Evolutionary conservation across 768 basidiomycete genomes (phyloP).

Genomic region (Naganishia friedmannii): DNA sequence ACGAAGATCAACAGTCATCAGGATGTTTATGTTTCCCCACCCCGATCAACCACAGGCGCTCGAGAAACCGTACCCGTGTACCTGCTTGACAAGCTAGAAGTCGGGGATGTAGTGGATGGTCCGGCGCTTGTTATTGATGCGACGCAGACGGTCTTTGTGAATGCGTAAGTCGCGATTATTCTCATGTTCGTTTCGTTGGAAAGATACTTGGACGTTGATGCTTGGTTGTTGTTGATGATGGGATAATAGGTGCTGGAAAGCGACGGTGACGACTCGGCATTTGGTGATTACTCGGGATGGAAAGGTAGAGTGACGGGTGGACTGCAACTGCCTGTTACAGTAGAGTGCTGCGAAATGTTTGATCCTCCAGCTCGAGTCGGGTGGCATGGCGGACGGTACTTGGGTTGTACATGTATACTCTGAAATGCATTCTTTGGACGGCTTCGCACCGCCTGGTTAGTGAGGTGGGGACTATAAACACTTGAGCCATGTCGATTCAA

Average conservation of each 20-base stretch:
- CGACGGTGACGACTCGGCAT: constrained; percentile 30
- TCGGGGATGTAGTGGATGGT: constrained; percentile 72
- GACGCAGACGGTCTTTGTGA: constrained; percentile 89
- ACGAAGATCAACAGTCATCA: constrained; percentile 32
- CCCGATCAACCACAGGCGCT: constrained; percentile 30
- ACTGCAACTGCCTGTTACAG: no score
- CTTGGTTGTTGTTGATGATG: not conserved
- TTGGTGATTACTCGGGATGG: constrained; percentile 26
- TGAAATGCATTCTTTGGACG: no score
- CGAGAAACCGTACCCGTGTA: constrained; percentile 69
- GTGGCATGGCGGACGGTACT: no score
- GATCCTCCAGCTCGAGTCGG: no score
- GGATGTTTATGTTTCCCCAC: constrained; percentile 39
- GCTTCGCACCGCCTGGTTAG: no score
- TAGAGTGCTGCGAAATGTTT: no score
- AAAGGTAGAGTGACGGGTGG: no score
- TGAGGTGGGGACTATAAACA: no score
- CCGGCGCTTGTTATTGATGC: constrained; percentile 93
- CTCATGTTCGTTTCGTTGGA: no score
- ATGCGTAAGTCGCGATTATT: constrained; percentile 55
- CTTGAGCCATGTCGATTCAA: no score
- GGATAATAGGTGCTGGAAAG: constrained; percentile 23
- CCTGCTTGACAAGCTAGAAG: constrained; percentile 62
- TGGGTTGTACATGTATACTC: no score
- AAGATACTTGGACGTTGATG: no score